phyloP scores from a whole-genome alignment of 2,329 filamentous ascomycete genomes.

The Pseudocercospora vitis region DNA sequence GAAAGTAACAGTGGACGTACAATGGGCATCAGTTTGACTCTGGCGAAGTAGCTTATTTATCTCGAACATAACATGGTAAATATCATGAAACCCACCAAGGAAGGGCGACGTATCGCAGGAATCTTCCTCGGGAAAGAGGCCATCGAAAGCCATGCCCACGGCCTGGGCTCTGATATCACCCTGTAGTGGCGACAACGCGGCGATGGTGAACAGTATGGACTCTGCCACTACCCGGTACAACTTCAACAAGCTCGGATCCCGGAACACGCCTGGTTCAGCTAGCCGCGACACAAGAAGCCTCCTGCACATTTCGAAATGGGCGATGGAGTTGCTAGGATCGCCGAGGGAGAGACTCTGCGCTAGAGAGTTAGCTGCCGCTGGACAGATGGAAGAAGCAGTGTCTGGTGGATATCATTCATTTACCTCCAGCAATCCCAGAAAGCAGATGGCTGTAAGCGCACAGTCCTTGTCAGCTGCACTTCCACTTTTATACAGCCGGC shows the following conservation, averaged over 20 bases:
- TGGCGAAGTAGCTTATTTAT: slow-evolving; percentile 15
- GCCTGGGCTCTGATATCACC: slow-evolving; percentile 5
- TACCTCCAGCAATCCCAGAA: slow-evolving; percentile 22
- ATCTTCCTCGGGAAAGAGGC: slow-evolving; percentile 16
- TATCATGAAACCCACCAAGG: slow-evolving; percentile 18
- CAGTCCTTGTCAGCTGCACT: slow-evolving; percentile 13
- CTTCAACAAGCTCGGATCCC: slow-evolving; percentile 7
- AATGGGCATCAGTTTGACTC: not conserved
- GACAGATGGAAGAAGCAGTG: not conserved
- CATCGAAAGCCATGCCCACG: slow-evolving; percentile 15
- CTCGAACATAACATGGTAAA: slow-evolving; percentile 20
- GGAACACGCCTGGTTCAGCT: not conserved
- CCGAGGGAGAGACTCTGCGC: slow-evolving; percentile 21
- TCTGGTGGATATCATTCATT: not conserved
- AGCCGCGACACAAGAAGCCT: slow-evolving; percentile 15
- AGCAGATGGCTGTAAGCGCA: slow-evolving; percentile 14
- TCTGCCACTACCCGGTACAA: slow-evolving; percentile 23
- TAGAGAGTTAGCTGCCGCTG: not conserved
- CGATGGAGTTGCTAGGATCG: slow-evolving; percentile 18
- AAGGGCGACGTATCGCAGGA: slow-evolving; percentile 17
- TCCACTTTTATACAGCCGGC: not conserved
- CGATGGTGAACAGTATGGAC: slow-evolving; percentile 23
- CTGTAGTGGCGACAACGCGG: slow-evolving; percentile 12
- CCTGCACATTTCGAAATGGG: slow-evolving; percentile 24
- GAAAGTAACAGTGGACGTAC: not conserved